Base-by-base conservation (phyloP, 306 rosid genomes). In the Cicer judaicum region DNA sequence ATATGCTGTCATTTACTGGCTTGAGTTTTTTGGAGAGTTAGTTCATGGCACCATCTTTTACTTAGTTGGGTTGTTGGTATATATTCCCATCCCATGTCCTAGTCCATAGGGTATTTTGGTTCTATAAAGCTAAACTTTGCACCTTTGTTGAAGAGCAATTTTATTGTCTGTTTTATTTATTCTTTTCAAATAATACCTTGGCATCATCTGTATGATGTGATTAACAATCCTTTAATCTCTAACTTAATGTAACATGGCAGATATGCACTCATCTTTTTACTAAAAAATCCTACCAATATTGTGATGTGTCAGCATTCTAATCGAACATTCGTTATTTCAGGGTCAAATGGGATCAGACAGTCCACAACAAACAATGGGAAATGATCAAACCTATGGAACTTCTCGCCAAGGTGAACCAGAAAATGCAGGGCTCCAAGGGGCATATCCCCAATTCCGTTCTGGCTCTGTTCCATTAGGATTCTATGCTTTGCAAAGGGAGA, bases 321-420 rank as follows among this genome's bases (percentile, higher is more conserved):
- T 80, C 57, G 49, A 66, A 55, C 60, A 64, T 76, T 78, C 50
- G 74, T 75, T 54, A 82, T 84, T 86, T 39, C 89, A 93, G 98
- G 96, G 97, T 73, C 97, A 91, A 86, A 71, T 93, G 65, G 97
- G 98, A 73, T 84, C 97, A 42, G 97, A 93, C 52, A 87, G 84
- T 67, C 88, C 87, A 72, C 97, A 91, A 56, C 98, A 87, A 78
- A 68, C 91, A 72, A 78, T 75, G 74, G 91, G 90, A 79, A 86
- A 70, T 41, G 85, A 76, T 86, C 97, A 89, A 78, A 78, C 87
- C 49, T 87, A 85, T 83, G 98, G 88, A 89, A 79, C 87, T 71
- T 80, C 88, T 74, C 85, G 84, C 14, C 93, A 85, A 78, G 84
- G 85, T 80, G 97, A 93, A 67, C 43, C 78, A 43, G 74, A 83